These are phyloP conservation scores for Phytophthora multivora DNA, from an alignment of 352 stramenopile species.

Conservation along the genomic window DNA sequence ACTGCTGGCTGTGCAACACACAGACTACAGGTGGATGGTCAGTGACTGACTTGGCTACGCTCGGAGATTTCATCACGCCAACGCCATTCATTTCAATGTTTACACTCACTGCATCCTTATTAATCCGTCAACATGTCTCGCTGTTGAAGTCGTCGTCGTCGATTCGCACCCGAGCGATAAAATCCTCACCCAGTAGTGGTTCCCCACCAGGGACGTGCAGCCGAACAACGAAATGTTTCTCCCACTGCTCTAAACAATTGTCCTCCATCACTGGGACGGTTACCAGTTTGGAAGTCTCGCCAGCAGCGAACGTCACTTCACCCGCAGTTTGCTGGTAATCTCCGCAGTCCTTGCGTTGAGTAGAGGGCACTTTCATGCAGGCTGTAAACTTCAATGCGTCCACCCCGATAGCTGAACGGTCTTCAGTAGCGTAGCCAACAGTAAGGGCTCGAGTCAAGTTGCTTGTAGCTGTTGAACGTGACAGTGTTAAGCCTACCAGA, in stretches of 20 bases:
- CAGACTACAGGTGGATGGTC: neutral
- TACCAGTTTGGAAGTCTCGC: conserved; percentile 87
- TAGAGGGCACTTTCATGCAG: conserved; percentile 64
- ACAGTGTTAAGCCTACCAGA: conserved; percentile 65
- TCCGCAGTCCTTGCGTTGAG: conserved; percentile 59
- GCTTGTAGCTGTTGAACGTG: conserved; percentile 31
- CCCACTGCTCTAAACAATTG: conserved; percentile 85
- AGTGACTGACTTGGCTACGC: conserved; percentile 6
- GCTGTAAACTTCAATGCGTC: conserved; percentile 61
- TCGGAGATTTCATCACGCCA: neutral
- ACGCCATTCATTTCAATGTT: conserved; percentile 5
- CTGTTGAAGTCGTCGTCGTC: conserved; percentile 92
- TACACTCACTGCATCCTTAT: neutral
- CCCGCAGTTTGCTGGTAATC: conserved; percentile 84
- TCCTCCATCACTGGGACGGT: conserved; percentile 95
- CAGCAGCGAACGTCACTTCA: conserved; percentile 89
- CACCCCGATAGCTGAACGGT: conserved; percentile 62
- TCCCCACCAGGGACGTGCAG: conserved; percentile 92
- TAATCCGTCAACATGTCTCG: conserved; percentile 46
- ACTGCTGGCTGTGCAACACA: neutral
- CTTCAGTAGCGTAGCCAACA: conserved; percentile 77
- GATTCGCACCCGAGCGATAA: conserved; percentile 88
- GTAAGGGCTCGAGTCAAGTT: conserved; percentile 62
- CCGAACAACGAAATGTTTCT: conserved; percentile 92
- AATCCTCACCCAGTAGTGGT: conserved; percentile 89